A percentile compares a stretch with the other conserved stretches of the same genome.
Conservation (phyloP, 2,329 filamentous ascomycete genomes). For the Penicillium sp. region DNA sequence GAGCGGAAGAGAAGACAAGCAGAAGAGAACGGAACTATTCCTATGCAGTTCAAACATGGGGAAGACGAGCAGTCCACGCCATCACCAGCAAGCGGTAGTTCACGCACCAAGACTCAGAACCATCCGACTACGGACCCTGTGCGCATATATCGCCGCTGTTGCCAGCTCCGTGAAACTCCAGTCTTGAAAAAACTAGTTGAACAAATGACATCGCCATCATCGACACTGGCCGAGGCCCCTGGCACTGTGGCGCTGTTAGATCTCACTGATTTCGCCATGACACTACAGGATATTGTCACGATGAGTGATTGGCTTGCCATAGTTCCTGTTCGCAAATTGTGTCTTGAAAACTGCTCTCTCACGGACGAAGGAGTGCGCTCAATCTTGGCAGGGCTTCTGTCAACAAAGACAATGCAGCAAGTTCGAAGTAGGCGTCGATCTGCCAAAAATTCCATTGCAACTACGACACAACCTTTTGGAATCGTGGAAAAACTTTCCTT, state of each 20-base stretch:
- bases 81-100: constrained; percentile 27
- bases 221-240: constrained; percentile 58
- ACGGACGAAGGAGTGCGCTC: constrained; percentile 83
- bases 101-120: constrained; percentile 54
- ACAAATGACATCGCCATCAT: constrained; percentile 71
- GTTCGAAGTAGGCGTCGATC: constrained; percentile 48
- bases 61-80: constrained; percentile 55
- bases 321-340: constrained; percentile 80
- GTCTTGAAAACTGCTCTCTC: constrained; percentile 82
- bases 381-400: constrained; percentile 78
- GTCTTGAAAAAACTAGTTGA: constrained; percentile 89
- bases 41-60: constrained; percentile 74
- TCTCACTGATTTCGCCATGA: constrained; percentile 77
- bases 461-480: constrained; percentile 46
- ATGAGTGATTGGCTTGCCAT: constrained; percentile 91
- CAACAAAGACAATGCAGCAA: constrained; percentile 65
- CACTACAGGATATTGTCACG: constrained; percentile 77
- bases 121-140: constrained; percentile 85
- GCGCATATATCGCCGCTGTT: constrained; percentile 89
- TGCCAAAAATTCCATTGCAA: constrained; percentile 32
- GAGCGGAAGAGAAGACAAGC: constrained; percentile 82
- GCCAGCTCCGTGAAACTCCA: constrained; percentile 86
- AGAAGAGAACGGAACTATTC: constrained; percentile 81
- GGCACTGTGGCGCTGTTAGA: constrained; percentile 82
- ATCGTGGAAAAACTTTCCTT: constrained; percentile 82